Conservation (phyloP, 2,329 filamentous ascomycete species). For the Arthrobotrys pseudoclavata region DNA sequence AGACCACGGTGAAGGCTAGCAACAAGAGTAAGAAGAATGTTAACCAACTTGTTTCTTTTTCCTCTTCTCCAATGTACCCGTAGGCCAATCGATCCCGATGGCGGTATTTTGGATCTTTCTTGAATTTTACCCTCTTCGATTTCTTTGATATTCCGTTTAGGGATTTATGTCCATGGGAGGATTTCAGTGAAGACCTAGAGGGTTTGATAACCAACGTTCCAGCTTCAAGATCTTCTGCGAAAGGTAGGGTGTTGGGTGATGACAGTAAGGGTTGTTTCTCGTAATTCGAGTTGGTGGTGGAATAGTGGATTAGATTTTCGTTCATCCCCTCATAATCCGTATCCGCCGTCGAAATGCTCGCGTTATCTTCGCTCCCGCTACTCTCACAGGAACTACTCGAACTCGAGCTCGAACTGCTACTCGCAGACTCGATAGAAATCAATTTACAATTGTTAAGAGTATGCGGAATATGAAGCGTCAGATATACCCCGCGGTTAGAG, state of each 20-base stretch:
- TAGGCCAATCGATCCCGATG: conserved; percentile 45
- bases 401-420: conserved; percentile 12
- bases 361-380: conserved; percentile 18
- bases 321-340: conserved; percentile 45
- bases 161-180: background rate
- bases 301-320: conserved; percentile 53
- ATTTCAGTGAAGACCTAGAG: conserved; percentile 25
- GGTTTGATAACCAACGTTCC: conserved; percentile 23
- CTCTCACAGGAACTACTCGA: background rate
- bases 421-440: conserved; percentile 51
- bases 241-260: background rate
- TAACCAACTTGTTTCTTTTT: conserved; percentile 49
- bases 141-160: conserved; percentile 12
- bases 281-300: conserved; percentile 1
- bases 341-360: conserved; percentile 32
- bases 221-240: conserved; percentile 40
- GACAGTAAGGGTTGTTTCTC: conserved; percentile 36
- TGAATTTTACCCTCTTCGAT: conserved; percentile 39
- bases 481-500: conserved; percentile 44
- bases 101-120: conserved; percentile 45
- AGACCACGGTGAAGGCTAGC: conserved; percentile 46
- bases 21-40: conserved; percentile 47
- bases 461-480: conserved; percentile 53
- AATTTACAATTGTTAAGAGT: conserved; percentile 50
- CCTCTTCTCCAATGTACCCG: conserved; percentile 30